phyloP scores from a whole-genome alignment of 148 eudicot genomes.

The Heliosperma pusillum region DNA sequence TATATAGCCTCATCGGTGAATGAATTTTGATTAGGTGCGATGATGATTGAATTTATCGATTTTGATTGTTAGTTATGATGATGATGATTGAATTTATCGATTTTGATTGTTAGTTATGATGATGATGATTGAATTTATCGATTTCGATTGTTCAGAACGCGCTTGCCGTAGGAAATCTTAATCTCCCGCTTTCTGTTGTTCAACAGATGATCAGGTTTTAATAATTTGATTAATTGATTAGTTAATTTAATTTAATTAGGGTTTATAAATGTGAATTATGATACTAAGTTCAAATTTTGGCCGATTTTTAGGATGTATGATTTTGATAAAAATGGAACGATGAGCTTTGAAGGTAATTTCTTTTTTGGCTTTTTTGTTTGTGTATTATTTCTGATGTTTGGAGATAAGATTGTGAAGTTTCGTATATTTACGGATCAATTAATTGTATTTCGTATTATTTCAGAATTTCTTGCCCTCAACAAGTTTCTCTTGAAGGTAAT shows the following conservation, averaged over 20 bases:
- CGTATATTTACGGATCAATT: conserved; percentile 6
- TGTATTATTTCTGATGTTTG: background rate
- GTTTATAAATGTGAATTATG: background rate
- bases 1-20: background rate
- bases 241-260: background rate
- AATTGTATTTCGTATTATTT: background rate
- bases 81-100: background rate
- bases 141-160: conserved; percentile 47
- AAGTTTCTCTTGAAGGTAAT: conserved; percentile 83
- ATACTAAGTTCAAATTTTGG: background rate
- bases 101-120: conserved; percentile 18
- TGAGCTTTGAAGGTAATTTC: conserved; percentile 79
- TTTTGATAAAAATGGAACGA: conserved; percentile 78
- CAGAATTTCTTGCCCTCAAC: conserved; percentile 88
- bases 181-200: conserved; percentile 70
- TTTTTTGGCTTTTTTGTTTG: background rate
- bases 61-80: background rate
- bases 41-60: too few species aligned
- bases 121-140: background rate
- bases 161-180: conserved; percentile 72
- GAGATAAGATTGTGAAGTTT: background rate
- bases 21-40: background rate
- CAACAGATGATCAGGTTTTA: conserved; percentile 91
- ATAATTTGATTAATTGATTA: background rate
- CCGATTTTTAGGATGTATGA: conserved; percentile 70